Conservation (phyloP, 768 basidiomycete genomes). For the Leccinum disarticulatum region DNA sequence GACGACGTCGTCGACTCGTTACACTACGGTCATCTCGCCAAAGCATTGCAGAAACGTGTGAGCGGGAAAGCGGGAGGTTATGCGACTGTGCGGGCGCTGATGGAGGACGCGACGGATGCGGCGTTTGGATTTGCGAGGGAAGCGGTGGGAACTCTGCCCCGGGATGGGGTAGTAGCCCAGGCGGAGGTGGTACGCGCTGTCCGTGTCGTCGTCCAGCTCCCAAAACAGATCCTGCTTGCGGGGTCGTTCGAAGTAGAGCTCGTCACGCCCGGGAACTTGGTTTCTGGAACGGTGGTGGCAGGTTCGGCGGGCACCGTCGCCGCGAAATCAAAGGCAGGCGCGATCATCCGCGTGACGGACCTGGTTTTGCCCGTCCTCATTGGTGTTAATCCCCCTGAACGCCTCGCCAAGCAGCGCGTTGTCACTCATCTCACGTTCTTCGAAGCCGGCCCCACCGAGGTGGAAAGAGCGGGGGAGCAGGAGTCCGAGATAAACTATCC, state of each 20-base stretch:
- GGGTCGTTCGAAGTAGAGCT: constrained; percentile 43
- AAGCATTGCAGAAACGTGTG: constrained; percentile 39
- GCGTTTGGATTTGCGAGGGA: constrained; percentile 42
- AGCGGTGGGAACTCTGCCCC: constrained; percentile 14
- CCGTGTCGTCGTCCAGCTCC: constrained; percentile 42
- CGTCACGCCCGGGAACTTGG: constrained; percentile 15
- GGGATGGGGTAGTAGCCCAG: neutral
- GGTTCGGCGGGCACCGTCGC: neutral
- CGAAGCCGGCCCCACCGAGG: constrained; percentile 24
- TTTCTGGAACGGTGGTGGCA: neutral
- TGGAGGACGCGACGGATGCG: constrained; percentile 36
- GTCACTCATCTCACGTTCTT: constrained; percentile 50
- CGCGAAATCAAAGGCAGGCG: constrained; percentile 1
- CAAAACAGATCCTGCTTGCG: constrained; percentile 55
- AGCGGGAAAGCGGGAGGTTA: constrained; percentile 22
- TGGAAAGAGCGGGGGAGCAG: neutral
- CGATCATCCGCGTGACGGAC: constrained; percentile 43
- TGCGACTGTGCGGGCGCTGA: constrained; percentile 31
- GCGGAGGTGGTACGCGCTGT: constrained; percentile 28
- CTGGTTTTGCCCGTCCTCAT: constrained; percentile 57
- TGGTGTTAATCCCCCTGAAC: constrained; percentile 71
- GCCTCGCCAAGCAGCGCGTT: constrained; percentile 62
- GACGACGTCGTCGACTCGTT: constrained; percentile 59
- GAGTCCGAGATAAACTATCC: constrained; percentile 36
- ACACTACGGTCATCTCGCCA: constrained; percentile 64